Base-by-base conservation (phyloP, 768 basidiomycete species). In the Dacryopinax spathularia region DNA sequence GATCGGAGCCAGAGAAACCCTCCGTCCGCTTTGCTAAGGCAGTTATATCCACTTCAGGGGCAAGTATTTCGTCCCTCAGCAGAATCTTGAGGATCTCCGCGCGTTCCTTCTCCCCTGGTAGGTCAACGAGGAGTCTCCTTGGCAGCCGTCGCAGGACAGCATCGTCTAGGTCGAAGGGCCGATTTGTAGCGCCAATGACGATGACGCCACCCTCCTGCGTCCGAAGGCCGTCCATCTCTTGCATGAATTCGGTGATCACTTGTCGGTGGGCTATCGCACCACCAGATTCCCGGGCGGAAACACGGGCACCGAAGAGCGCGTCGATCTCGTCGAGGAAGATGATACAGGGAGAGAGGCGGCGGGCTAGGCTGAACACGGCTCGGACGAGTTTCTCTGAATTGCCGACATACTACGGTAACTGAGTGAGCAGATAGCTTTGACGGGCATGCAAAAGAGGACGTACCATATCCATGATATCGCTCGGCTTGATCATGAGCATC, bases 391-490 rank as follows among this genome's bases (percentile, higher is more conserved):
- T 91, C 71, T 92, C 89, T 43, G 88, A 89, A 76, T 92, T 89
- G 20, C 89, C 89, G 36, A 90, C 88, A 73, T 91, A 91, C 89
- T 90, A n/a, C n/a, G n/a, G 65, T 34, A 25, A 33, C 31, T 43
- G 62, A 60, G 60, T 33, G 31, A 59, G 35, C 62, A 41, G 27
- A 64, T 48, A 60, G 34, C 18, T 36, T 66, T 60, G 35, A 35
- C 60, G 29, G 16, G 22, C 61, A 37, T 12, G 48, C 29, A 5
- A 33, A 27, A 64, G 6, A 63, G 66, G 60, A 72, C 80, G 48
- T 66, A 90, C 90, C 90, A 94, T 94, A 72, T 96, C 92, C 85
- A 94, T 91, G 48, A 97, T 89, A 71, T 97, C 93, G 10, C 91
- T 91, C 5, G 93, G 91, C 43, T 89, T 87, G 59, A 97, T 80